Evolutionary conservation across 2,329 filamentous ascomycete species (phyloP).

Genomic region (Cryphonectria japonica): DNA sequence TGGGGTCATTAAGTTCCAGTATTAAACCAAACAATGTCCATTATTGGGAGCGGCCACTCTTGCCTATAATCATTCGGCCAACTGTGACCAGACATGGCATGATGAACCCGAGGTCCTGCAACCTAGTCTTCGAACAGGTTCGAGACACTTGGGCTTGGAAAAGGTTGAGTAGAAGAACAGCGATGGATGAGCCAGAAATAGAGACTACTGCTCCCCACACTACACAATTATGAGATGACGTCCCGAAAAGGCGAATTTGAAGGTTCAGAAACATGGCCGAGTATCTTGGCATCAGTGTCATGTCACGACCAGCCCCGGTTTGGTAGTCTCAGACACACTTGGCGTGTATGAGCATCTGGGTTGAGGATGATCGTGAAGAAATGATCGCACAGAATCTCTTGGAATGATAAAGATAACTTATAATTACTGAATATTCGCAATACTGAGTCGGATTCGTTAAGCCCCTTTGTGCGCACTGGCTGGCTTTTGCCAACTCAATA

Average conservation of each 20-base stretch:
- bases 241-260: neutral
- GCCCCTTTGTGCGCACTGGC: neutral
- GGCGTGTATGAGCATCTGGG: conserved; percentile 14
- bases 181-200: neutral
- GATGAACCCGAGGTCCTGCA: conserved; percentile 18
- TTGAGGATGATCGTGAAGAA: neutral
- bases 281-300: conserved; percentile 28
- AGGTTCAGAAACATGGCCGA: conserved; percentile 11
- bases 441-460: neutral
- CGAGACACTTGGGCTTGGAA: conserved; percentile 19
- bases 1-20: too few relatives aligned
- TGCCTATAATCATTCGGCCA: neutral
- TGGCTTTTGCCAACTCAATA: neutral
- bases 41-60: neutral
- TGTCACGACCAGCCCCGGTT: neutral
- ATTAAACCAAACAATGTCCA: neutral
- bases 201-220: neutral
- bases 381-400: neutral
- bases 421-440: neutral
- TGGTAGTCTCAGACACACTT: conserved; percentile 18
- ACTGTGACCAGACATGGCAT: neutral
- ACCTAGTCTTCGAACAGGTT: conserved; percentile 14
- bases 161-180: conserved; percentile 6
- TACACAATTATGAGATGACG: conserved; percentile 16
- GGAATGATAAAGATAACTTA: neutral